Evolutionary conservation across 441 rosid species (phyloP).

Genomic region (Corymbia calophylla): DNA sequence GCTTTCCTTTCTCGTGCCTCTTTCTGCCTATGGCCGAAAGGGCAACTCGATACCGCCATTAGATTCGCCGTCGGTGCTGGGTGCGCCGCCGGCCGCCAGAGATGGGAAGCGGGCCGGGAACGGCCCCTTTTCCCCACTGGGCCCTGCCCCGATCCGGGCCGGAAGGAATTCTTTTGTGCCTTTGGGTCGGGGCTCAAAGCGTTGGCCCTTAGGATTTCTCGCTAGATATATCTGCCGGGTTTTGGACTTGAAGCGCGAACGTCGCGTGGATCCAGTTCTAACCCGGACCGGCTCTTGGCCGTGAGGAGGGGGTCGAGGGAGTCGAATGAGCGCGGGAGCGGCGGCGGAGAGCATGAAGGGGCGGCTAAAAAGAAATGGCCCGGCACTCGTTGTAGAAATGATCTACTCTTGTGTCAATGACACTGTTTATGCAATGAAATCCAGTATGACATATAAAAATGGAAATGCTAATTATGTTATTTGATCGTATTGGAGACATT

Average conservation of each 20-base stretch:
- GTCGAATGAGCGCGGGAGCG: too few relatives aligned
- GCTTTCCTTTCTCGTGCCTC: neutral
- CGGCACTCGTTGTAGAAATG: neutral
- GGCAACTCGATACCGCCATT: neutral
- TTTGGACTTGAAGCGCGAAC: too few relatives aligned
- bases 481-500: accelerated
- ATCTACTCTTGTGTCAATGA: too few relatives aligned
- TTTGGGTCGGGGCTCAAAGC: neutral
- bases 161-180: neutral
- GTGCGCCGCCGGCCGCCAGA: neutral
- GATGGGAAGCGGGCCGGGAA: neutral
- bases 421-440: neutral
- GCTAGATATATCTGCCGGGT: too few relatives aligned
- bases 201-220: neutral
- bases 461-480: neutral
- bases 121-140: neutral
- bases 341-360: neutral
- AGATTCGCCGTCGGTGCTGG: neutral
- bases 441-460: accelerated
- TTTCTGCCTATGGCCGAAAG: neutral
- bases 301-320: too few relatives aligned
- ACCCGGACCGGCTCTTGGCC: too few relatives aligned
- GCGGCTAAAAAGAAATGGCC: neutral
- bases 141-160: neutral
- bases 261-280: too few relatives aligned